Base-by-base conservation (phyloP, 2,329 filamentous ascomycete species). In the Ophiostoma pallidulum region DNA sequence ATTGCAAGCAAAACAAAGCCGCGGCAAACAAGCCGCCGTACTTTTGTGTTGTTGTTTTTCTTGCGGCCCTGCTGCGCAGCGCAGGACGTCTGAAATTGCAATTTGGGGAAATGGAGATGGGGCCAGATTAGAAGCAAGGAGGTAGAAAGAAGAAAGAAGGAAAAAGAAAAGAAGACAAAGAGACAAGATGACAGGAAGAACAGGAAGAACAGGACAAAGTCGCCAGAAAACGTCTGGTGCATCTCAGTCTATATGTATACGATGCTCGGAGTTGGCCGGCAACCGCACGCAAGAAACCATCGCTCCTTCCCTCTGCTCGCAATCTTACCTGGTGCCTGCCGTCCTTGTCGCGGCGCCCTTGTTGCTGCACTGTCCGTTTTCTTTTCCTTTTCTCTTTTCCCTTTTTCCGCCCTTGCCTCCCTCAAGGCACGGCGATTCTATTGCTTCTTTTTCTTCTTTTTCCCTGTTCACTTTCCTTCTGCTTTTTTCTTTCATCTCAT, bases 11-110 rank as follows among this genome's bases (percentile, higher is more conserved):
- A 46, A 46, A 33, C 3, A 24, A n/a, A 46, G 5, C 3, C 18
- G 26, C 18, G 13, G 6, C 7, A 24, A 33, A 26, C 14, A 31
- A 13, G 7, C 1, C 14, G 22, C 18, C n/a, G n/a, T n/a, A n/a
- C 26, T 24, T 19, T 19, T 14, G 19, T 43, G 16, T 7, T 9
- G 13, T n/a, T 45, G 29, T 38, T 37, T 10, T 13, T 20, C 31
- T 5, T 29, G 22, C 24, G 22, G 32, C 19, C 8, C 29, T 33
- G 22, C 28, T 33, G 14, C 22, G 16, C 45, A 47, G 35, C 45
- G 45, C 39, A 47, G 38, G 38, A 47, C 31, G 9, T 29, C 18
- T 22, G 22, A 47, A 29, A 47, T 37, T 47, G 18, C 38, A 47
- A 42, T 28, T 47, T 35, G 29, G n/a, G n/a, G n/a, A n/a, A n/a